A percentile compares a stretch with the other conserved stretches of the same genome.
Conservation (phyloP, 2,329 filamentous ascomycete genomes). For the Ceratocystis ficicola region DNA sequence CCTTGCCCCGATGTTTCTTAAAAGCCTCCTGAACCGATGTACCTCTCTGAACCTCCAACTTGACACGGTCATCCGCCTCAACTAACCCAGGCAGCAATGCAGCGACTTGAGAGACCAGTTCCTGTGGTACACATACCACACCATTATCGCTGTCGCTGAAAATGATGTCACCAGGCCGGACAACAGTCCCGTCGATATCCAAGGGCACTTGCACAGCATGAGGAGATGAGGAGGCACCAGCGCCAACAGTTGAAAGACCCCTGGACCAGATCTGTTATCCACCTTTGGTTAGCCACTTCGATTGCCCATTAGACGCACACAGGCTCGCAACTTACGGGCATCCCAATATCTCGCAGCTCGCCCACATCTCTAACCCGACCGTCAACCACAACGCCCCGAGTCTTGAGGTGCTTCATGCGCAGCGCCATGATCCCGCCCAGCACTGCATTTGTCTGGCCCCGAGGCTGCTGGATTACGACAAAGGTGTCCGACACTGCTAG, state of each 20-base stretch:
- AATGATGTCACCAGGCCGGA: conserved; percentile 51
- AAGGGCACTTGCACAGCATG: conserved; percentile 41
- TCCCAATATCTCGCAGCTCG: conserved; percentile 42
- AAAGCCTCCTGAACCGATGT: conserved; percentile 55
- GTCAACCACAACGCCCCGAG: conserved; percentile 51
- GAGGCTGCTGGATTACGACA: conserved; percentile 54
- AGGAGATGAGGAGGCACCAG: conserved; percentile 43
- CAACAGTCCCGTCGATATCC: conserved; percentile 33
- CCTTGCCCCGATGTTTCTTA: conserved; percentile 39
- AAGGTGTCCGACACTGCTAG: conserved; percentile 47
- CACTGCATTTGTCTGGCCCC: conserved; percentile 54
- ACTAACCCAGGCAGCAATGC: conserved; percentile 43
- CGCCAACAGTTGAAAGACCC: conserved; percentile 46
- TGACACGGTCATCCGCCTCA: conserved; percentile 47
- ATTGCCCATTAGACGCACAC: no score
- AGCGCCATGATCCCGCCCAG: conserved; percentile 67
- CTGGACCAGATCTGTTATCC: conserved; percentile 41
- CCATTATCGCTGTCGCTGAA: conserved; percentile 60
- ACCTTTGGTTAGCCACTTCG: no score
- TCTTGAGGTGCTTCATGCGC: conserved; percentile 51
- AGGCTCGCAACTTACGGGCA: conserved; percentile 38
- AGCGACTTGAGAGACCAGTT: conserved; percentile 47
- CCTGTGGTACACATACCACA: conserved; percentile 53
- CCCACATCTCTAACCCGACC: conserved; percentile 55
- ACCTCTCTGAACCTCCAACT: conserved; percentile 50